Base-by-base conservation (phyloP, 768 basidiomycete genomes). In the Galerina sulciceps region DNA sequence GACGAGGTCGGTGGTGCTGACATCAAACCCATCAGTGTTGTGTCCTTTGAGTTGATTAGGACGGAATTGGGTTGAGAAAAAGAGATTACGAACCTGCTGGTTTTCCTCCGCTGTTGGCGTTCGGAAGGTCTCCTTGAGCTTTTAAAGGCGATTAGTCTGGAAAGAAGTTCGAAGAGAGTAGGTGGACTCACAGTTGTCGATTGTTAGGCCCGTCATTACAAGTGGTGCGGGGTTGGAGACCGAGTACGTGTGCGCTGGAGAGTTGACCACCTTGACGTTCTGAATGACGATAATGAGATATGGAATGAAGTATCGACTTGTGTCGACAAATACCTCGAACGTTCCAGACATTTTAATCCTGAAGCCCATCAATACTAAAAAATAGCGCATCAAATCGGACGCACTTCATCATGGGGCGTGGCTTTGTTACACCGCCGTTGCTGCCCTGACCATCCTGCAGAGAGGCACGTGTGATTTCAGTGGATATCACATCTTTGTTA, bases 161-260 rank as follows among this genome's bases (percentile, higher is more conserved):
- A 46, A 37, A 13, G 6, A 8, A 1, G 26, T 5, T 1, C 48
- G 11, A 4, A 9, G 17, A 23, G 10, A 34, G 15, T 17, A n/a
- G n/a, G n/a, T 15, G 15, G 14, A 15, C 81, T 62, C 46, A 88
- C 87, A 84, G 59, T 89, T 76, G 58, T 89, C 85, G 55, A 89
- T 76, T 13, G 66, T 79, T 26, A 84, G 66, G 40, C 71, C 68
- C 0, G 78, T 76, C 67, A 90, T 80, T 13, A 68, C 65, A 42
- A 80, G 67, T 3, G 76, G 64, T 4, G 66, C 78, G 14, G 73
- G 71, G 56, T 80, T 79, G n/a, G 71, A 74, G 15, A 76, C 73
- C 11, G 76, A 76, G 65, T 73, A 78, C 1, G 68, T 72, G 18
- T 75, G 74, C 6, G 68, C 73, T 0, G 79, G 79, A 11, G 78